Conservation (phyloP, 306 rosid genomes). For the Quercus suber region DNA sequence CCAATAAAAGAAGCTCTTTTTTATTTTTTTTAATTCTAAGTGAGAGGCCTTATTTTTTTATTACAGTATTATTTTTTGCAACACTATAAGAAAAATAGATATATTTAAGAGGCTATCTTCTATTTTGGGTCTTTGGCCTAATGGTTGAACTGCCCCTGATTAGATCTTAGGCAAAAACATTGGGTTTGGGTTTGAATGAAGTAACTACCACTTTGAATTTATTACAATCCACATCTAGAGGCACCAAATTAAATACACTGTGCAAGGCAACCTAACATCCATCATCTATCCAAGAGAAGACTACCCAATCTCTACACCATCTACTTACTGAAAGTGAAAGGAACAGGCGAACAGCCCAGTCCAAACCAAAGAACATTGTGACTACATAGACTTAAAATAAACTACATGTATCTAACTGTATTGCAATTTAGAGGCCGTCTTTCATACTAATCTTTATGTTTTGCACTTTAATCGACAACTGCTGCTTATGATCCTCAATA, state of each 20-base stretch:
- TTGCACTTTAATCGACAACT: conserved; percentile 88
- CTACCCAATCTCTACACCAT: conserved; percentile 9
- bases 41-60: too few species aligned
- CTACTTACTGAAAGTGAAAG: neutral
- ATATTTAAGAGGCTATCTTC: too few species aligned
- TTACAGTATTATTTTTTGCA: too few species aligned
- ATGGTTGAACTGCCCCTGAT: too few species aligned
- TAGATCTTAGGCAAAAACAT: conserved; percentile 4
- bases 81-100: too few species aligned
- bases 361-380: conserved; percentile 8
- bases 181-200: neutral
- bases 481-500: conserved; percentile 92
- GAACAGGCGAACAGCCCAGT: neutral
- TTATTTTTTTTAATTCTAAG: too few species aligned
- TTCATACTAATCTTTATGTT: conserved; percentile 92
- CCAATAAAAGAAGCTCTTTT: too few species aligned
- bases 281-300: neutral
- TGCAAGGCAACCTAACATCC: neutral
- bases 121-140: too few species aligned
- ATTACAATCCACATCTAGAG: conserved; percentile 7
- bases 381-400: conserved; percentile 17
- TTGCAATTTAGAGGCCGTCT: conserved; percentile 62
- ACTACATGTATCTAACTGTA: conserved; percentile 28
- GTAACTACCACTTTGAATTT: neutral
- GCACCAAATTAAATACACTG: neutral